These are phyloP conservation scores for Lichina pygmaea DNA, from an alignment of 495 filamentous ascomycete species.

Conservation along the genomic window DNA sequence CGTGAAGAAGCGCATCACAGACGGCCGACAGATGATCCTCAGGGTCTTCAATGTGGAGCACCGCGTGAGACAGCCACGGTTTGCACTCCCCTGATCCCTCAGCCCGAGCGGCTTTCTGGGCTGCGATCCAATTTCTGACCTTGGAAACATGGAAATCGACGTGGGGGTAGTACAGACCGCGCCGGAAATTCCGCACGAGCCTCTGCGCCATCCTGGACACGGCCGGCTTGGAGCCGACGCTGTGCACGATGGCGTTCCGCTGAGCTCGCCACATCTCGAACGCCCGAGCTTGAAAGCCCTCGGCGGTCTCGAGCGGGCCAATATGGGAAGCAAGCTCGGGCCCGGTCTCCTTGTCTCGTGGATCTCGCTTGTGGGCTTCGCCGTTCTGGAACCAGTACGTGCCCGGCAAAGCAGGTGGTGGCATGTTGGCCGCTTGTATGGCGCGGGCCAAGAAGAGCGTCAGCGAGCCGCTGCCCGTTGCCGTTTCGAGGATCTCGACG, in stretches of 20 bases:
- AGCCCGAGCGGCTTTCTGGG: constrained; percentile 12
- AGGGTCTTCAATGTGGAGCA: constrained; percentile 43
- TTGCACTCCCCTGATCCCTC: constrained; percentile 9
- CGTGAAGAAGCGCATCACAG: constrained; percentile 23
- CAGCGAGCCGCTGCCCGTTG: constrained; percentile 52
- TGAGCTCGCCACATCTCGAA: constrained; percentile 13
- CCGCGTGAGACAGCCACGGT: constrained; percentile 36
- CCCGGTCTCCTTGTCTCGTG: background rate
- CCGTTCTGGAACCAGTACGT: constrained; percentile 1
- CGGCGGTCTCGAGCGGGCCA: background rate
- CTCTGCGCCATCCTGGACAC: constrained; percentile 31
- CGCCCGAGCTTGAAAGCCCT: background rate
- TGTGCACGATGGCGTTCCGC: constrained; percentile 42
- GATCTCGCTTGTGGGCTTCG: constrained; percentile 4
- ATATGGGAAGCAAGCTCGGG: background rate
- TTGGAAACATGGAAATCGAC: constrained; percentile 47
- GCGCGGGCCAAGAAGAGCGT: constrained; percentile 49
- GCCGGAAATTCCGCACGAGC: constrained; percentile 34
- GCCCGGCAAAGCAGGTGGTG: constrained; percentile 9
- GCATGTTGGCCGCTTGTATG: constrained; percentile 39
- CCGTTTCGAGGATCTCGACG: constrained; percentile 54
- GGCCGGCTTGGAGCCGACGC: constrained; percentile 30
- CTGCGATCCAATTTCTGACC: constrained; percentile 31
- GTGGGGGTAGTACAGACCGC: constrained; percentile 36
- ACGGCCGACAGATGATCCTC: constrained; percentile 30